Evolutionary conservation across 805 yeast species (phyloP).

Genomic region (Metschnikowia gelsemii): DNA sequence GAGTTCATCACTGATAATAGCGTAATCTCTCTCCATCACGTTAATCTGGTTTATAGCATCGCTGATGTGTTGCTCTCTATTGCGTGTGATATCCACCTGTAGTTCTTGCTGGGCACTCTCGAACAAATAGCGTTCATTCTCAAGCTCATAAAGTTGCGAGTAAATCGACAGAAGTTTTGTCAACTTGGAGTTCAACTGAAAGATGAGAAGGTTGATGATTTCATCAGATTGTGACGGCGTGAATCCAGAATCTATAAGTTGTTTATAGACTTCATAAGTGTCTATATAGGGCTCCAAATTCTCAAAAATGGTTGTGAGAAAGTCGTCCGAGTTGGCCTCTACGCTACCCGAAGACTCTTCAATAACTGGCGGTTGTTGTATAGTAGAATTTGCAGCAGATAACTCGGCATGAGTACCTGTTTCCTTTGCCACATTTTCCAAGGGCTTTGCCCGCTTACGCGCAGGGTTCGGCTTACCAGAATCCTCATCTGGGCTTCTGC

Average conservation of each 20-base stretch:
- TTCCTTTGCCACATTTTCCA: background rate
- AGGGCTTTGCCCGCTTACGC: no score
- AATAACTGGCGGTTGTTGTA: background rate
- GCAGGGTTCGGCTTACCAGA: background rate
- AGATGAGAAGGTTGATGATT: constrained; percentile 49
- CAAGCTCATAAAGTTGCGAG: constrained; percentile 64
- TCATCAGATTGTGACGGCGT: constrained; percentile 59
- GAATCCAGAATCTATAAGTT: constrained; percentile 56
- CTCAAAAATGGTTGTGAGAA: constrained; percentile 59
- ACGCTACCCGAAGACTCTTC: constrained; percentile 2
- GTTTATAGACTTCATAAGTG: constrained; percentile 52
- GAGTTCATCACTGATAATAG: constrained; percentile 71
- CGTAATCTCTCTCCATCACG: constrained; percentile 68
- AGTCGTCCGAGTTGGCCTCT: constrained; percentile 21
- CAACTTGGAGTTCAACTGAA: constrained; percentile 43
- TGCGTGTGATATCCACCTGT: constrained; percentile 69
- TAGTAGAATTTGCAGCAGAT: background rate
- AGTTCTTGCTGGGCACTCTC: constrained; percentile 92
- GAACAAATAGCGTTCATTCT: constrained; percentile 83
- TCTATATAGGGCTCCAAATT: constrained; percentile 46
- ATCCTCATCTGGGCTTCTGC: background rate
- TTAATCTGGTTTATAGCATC: constrained; percentile 66
- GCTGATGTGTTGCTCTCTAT: constrained; percentile 68
- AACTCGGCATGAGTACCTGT: background rate
- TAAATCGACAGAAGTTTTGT: constrained; percentile 46